These are phyloP conservation scores for Phytophthora brassicae DNA, from an alignment of 352 stramenopile species.

Conservation along the genomic window DNA sequence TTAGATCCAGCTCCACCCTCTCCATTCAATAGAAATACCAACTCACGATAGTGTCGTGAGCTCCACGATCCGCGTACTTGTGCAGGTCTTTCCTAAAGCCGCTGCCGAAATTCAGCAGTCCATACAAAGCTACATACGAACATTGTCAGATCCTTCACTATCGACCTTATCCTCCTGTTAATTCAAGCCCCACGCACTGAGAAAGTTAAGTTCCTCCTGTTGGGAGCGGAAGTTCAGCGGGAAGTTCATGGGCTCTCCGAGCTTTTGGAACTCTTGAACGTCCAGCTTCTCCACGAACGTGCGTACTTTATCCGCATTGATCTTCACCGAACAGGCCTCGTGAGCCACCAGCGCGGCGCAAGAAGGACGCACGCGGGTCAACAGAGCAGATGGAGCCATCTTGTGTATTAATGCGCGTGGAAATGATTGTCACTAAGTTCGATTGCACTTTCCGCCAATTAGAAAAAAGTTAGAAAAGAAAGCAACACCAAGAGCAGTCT, in stretches of 20 bases:
- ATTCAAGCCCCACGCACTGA: constrained; percentile 42
- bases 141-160: not conserved
- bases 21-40: not conserved
- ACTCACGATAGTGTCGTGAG: constrained; percentile 75
- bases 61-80: constrained; percentile 65
- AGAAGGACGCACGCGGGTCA: constrained; percentile 53
- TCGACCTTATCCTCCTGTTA: not conserved
- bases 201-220: constrained; percentile 78
- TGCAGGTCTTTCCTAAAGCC: constrained; percentile 80
- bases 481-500: constrained; percentile 17
- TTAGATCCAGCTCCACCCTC: not conserved
- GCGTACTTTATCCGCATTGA: constrained; percentile 51
- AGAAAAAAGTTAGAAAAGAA: constrained; percentile 13
- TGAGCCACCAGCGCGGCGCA: constrained; percentile 53
- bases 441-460: no score
- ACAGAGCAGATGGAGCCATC: constrained; percentile 42
- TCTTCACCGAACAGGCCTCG: constrained; percentile 43
- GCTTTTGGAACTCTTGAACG: constrained; percentile 46
- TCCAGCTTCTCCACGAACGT: constrained; percentile 58
- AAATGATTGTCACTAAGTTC: constrained; percentile 23
- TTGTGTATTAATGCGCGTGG: not conserved
- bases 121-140: constrained; percentile 48
- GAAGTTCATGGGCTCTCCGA: constrained; percentile 57
- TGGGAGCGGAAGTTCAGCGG: constrained; percentile 75
- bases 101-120: constrained; percentile 79